Evolutionary conservation across 2,329 filamentous ascomycete species (phyloP).

Genomic region (Neoscytalidium dimidiatum): DNA sequence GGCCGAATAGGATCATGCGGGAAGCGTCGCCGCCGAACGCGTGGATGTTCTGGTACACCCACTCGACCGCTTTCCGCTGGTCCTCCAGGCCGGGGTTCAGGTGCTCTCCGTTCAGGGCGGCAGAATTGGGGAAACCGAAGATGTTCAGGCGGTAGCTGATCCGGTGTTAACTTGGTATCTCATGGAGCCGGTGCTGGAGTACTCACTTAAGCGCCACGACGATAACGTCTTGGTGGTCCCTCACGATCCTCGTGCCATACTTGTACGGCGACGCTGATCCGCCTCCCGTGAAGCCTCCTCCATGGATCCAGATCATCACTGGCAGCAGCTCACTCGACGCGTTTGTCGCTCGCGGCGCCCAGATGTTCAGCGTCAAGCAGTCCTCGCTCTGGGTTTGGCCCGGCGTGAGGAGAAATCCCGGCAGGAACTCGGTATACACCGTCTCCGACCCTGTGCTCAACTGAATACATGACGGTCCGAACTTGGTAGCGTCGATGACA

Average conservation of each 20-base stretch:
- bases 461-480: conserved; percentile 28
- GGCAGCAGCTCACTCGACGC: conserved; percentile 30
- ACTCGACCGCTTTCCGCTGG: conserved; percentile 42
- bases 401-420: conserved; percentile 27
- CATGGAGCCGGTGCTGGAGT: conserved; percentile 41
- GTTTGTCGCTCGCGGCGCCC: conserved; percentile 30
- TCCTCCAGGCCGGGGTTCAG: conserved; percentile 39
- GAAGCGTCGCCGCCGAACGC: conserved; percentile 41
- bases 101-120: conserved; percentile 36
- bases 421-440: conserved; percentile 27
- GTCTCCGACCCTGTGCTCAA: conserved; percentile 25
- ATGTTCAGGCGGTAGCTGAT: conserved; percentile 52
- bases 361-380: conserved; percentile 35
- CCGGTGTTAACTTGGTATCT: conserved; percentile 30
- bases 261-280: conserved; percentile 40
- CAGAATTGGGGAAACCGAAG: conserved; percentile 36
- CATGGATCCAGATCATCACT: conserved; percentile 46
- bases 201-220: conserved; percentile 43
- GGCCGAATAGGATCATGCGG: conserved; percentile 41
- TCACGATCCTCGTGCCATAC: conserved; percentile 36
- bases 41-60: conserved; percentile 42
- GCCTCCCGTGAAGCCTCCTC: conserved; percentile 43
- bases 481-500: conserved; percentile 25
- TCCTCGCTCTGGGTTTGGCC: conserved; percentile 29
- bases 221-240: conserved; percentile 41